phyloP scores from a whole-genome alignment of 2,329 filamentous ascomycete genomes.

The Pseudocercospora musae region DNA sequence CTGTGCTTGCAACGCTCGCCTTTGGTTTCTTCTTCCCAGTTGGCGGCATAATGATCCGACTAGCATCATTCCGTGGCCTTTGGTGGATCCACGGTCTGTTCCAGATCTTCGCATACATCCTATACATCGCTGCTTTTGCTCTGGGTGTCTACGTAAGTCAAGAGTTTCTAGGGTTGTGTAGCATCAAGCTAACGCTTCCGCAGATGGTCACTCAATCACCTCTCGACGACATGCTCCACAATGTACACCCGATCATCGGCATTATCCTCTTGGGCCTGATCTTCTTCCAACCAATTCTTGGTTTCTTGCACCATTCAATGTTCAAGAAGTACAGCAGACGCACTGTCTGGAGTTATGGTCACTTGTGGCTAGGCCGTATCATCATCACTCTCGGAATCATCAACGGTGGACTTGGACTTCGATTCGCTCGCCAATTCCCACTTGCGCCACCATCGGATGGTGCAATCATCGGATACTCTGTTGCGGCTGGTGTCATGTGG shows the following conservation, averaged over 20 bases:
- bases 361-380: constrained; percentile 55
- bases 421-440: constrained; percentile 43
- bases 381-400: constrained; percentile 54
- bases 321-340: constrained; percentile 50
- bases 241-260: constrained; percentile 54
- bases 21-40: constrained; percentile 48
- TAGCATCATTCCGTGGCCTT: constrained; percentile 45
- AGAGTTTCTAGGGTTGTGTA: too few relatives aligned
- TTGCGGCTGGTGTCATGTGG: constrained; percentile 50
- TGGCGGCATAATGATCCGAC: constrained; percentile 46
- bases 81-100: constrained; percentile 46
- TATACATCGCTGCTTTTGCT: constrained; percentile 51
- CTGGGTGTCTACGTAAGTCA: constrained; percentile 45
- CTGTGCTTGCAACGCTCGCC: constrained; percentile 43
- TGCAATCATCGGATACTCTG: constrained; percentile 49
- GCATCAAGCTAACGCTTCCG: not conserved
- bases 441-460: constrained; percentile 28
- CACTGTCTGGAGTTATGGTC: constrained; percentile 47
- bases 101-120: constrained; percentile 49
- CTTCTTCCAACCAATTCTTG: constrained; percentile 55
- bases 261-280: constrained; percentile 50
- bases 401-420: constrained; percentile 56
- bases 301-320: constrained; percentile 51
- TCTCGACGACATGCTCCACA: constrained; percentile 29
- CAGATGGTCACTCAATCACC: constrained; percentile 38